A percentile compares a stretch with the other conserved stretches of the same genome.
Conservation (phyloP, 1,284 basidiomycete species). For the Ganoderma sp. region DNA sequence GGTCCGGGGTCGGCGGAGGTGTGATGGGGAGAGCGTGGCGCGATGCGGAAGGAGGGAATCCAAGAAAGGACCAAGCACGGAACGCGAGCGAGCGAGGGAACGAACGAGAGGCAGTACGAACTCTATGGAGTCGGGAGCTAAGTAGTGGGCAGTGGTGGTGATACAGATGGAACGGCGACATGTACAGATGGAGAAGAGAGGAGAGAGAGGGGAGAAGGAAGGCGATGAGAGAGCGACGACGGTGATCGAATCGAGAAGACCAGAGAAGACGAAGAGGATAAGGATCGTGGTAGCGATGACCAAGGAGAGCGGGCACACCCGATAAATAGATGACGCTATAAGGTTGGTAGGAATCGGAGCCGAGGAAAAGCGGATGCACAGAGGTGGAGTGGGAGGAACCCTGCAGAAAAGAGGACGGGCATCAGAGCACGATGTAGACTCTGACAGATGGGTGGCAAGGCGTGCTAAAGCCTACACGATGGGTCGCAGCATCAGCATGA, state of each 20-base stretch:
- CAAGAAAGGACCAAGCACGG: background rate
- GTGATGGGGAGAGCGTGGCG: background rate
- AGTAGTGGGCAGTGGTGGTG: slow-evolving; percentile 4
- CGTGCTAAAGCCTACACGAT: background rate
- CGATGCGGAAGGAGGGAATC: background rate
- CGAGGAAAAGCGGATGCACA: background rate
- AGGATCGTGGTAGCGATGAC: background rate
- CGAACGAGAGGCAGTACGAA: slow-evolving; percentile 10
- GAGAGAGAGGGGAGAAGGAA: background rate
- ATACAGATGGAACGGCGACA: slow-evolving; percentile 8
- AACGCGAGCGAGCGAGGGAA: background rate
- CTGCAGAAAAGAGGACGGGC: background rate
- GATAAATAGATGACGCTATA: background rate
- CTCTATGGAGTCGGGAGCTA: background rate
- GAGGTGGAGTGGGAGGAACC: background rate
- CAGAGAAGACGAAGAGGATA: background rate
- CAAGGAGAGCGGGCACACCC: background rate
- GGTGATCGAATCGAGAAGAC: background rate
- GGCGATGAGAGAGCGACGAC: background rate
- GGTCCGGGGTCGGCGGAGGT: background rate
- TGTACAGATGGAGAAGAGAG: slow-evolving; percentile 2
- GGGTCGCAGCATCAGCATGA: background rate
- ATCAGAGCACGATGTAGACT: background rate
- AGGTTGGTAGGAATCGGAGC: background rate
- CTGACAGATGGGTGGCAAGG: background rate